Evolutionary conservation across 306 rosid genomes (phyloP), one percentile per base, ranked within the genome.

Genomic region (Astragalus glycyphyllos): DNA sequence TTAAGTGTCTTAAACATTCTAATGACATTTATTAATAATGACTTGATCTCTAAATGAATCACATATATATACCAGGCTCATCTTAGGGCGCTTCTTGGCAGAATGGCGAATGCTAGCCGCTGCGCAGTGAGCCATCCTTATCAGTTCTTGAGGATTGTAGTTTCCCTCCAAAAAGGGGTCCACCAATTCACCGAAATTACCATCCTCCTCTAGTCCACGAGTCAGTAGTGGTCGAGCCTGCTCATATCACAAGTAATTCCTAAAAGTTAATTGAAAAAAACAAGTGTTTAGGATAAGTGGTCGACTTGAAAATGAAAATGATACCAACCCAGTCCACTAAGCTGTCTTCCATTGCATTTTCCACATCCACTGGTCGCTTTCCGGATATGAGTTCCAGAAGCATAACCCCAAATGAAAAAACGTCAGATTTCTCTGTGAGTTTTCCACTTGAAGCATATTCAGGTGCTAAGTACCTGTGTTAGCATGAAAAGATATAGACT

Each of bases 391-490:
- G 83, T 71, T 93, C 98, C 85, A 93, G 77, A 3, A 93, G 82
- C 98, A 93, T 88, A 32, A 93, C 94, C 11, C 98, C 98, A 46
- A 77, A 93, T 41, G 98, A 93, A 81, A 88, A 93, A 65, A 93
- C 97, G 23, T 93, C 98, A 2, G 98, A 93, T 26, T 93, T 93
- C 37, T 90, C 98, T 0, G 98, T 76, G 76, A 93, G 34, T 64
- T 90, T 93, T 65, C 98, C 98, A 66, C 98, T 93, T 41, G 98
- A 81, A 31, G 98, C 98, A 60, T 93, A 93, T 79, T 93, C 97
- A 5, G 97, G 98, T 29, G 98, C 98, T 76, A 93, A 77, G 75
- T 93, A 93, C 79, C 98, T 93, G 81, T 70, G 20, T 83, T 53
- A 53, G 11, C 65, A 60, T 11, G 47, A 23, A 48, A 42, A 69